Evolutionary conservation across 768 basidiomycete genomes (phyloP).

Genomic region (Suillus paluster): DNA sequence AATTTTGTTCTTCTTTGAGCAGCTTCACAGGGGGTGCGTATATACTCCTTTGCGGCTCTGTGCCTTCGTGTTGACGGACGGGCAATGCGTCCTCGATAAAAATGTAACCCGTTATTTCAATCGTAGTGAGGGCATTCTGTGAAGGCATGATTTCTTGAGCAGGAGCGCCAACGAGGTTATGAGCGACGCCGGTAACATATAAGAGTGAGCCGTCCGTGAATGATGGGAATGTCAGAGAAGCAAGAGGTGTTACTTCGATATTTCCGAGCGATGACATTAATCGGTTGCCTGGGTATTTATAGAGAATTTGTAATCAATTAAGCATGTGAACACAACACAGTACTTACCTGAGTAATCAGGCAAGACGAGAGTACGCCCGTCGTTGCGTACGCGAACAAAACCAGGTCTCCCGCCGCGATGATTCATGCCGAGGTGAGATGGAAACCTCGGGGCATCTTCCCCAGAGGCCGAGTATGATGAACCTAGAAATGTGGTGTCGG

Average conservation of each 20-base stretch:
- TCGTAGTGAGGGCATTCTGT: slow-evolving; percentile 52
- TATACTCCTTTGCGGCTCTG: slow-evolving; percentile 42
- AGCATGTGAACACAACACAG: slow-evolving; percentile 11
- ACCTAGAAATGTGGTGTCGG: slow-evolving; percentile 64
- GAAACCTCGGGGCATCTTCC: slow-evolving; percentile 41
- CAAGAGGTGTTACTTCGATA: slow-evolving; percentile 60
- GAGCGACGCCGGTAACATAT: slow-evolving; percentile 64
- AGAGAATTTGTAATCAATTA: neutral
- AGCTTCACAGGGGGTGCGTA: slow-evolving; percentile 65
- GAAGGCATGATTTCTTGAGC: slow-evolving; percentile 59
- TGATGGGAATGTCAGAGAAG: slow-evolving; percentile 57
- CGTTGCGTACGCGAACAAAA: slow-evolving; percentile 58
- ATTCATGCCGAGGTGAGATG: slow-evolving; percentile 70
- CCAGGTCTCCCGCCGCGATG: slow-evolving; percentile 66
- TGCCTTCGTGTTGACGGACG: slow-evolving; percentile 47
- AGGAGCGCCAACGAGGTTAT: slow-evolving; percentile 47
- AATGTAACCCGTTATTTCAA: slow-evolving; percentile 55
- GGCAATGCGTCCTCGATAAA: slow-evolving; percentile 61
- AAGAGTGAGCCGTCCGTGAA: slow-evolving; percentile 62
- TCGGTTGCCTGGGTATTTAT: slow-evolving; percentile 52
- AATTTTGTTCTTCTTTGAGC: slow-evolving; percentile 51
- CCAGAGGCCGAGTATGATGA: slow-evolving; percentile 49
- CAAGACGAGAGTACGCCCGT: slow-evolving; percentile 58
- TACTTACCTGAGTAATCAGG: slow-evolving; percentile 62
- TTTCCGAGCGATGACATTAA: slow-evolving; percentile 68